These are phyloP conservation scores for Rosa lucieae DNA, from an alignment of 306 rosid genomes.

Conservation along the genomic window DNA sequence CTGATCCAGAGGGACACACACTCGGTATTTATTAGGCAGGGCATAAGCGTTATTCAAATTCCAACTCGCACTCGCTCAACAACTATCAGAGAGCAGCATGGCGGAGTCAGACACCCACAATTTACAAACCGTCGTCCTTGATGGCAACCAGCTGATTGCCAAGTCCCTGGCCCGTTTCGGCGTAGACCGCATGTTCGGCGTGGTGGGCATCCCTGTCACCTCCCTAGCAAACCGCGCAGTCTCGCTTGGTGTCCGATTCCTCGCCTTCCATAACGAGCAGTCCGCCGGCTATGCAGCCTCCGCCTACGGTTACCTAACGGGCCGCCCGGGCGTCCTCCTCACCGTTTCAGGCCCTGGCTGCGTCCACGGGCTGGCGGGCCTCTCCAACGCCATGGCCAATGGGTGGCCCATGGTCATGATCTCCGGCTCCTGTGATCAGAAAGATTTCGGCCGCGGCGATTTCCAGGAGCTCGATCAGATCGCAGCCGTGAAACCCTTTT, in stretches of 20 bases:
- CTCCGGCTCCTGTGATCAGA: slow-evolving; percentile 91
- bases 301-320: slow-evolving; percentile 86
- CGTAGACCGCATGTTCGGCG: slow-evolving; percentile 86
- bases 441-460: slow-evolving; percentile 82
- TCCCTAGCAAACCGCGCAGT: slow-evolving; percentile 89
- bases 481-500: slow-evolving; percentile 67
- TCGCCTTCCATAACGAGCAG: slow-evolving; percentile 93
- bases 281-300: slow-evolving; percentile 98
- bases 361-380: slow-evolving; percentile 94
- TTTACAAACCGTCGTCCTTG: too few species aligned
- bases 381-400: slow-evolving; percentile 74
- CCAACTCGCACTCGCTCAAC: too few species aligned
- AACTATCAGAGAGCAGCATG: too few species aligned
- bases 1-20: too few species aligned
- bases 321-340: slow-evolving; percentile 76
- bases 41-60: too few species aligned
- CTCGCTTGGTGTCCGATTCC: slow-evolving; percentile 69
- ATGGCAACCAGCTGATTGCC: slow-evolving; percentile 66
- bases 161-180: slow-evolving; percentile 63
- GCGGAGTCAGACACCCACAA: too few species aligned
- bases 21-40: too few species aligned
- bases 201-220: slow-evolving; percentile 93
- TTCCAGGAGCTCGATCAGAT: slow-evolving; percentile 96
- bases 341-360: slow-evolving; percentile 98
- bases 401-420: slow-evolving; percentile 88